These are phyloP conservation scores for Hericium rajendrae DNA, from an alignment of 768 basidiomycete species.

Conservation along the genomic window DNA sequence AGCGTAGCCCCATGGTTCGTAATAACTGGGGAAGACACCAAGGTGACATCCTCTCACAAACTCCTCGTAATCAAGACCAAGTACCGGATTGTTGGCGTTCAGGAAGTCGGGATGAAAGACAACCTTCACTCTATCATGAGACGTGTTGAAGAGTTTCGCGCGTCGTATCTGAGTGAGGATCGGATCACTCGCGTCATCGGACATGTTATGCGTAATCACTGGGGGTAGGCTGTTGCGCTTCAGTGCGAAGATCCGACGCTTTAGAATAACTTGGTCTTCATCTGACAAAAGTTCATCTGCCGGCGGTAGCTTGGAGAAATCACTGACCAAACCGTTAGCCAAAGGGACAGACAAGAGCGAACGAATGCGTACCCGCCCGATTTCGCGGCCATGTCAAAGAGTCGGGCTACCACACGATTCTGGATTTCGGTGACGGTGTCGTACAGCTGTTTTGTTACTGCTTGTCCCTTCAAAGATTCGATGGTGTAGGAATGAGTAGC, in stretches of 20 bases:
- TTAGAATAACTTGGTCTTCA: slow-evolving; percentile 90
- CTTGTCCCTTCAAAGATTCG: slow-evolving; percentile 94
- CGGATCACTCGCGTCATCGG: slow-evolving; percentile 84
- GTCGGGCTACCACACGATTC: slow-evolving; percentile 79
- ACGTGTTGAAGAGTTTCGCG: slow-evolving; percentile 85
- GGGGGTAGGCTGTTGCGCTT: slow-evolving; percentile 91
- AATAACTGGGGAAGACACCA: slow-evolving; percentile 97
- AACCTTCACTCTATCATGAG: slow-evolving; percentile 90
- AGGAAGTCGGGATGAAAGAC: slow-evolving; percentile 98
- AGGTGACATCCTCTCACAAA: slow-evolving; percentile 97
- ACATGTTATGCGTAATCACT: slow-evolving; percentile 98
- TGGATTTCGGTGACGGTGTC: slow-evolving; percentile 97
- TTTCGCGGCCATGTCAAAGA: slow-evolving; percentile 91
- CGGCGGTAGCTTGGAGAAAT: slow-evolving; percentile 65
- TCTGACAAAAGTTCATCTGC: slow-evolving; percentile 73
- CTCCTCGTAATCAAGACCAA: slow-evolving; percentile 97
- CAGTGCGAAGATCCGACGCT: slow-evolving; percentile 92
- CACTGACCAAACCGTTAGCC: slow-evolving; percentile 27
- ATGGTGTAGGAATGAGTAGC: slow-evolving; percentile 93
- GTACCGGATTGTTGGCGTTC: slow-evolving; percentile 94
- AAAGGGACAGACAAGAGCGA: not conserved
- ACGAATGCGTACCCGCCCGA: slow-evolving; percentile 68
- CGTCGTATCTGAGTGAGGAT: slow-evolving; percentile 92
- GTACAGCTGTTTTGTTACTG: slow-evolving; percentile 91
- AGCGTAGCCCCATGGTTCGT: slow-evolving; percentile 94